Evolutionary conservation across 805 yeast species (phyloP), one percentile per base, ranked within the genome.

Genomic region (Vanderwaltozyma tropicalis): DNA sequence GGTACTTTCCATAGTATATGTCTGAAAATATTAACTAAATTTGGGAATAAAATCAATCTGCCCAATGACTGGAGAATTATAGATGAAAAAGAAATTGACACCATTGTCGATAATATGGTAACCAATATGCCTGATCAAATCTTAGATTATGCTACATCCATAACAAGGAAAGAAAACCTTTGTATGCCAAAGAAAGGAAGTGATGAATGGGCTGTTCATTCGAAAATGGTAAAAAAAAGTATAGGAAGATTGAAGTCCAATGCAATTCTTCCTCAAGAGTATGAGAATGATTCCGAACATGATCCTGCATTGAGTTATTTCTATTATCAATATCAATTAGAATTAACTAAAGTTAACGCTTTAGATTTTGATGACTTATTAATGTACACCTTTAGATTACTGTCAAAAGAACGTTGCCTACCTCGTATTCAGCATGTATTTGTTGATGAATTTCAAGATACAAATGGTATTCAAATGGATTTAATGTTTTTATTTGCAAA

Each of bases 371-470:
- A 89, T 54, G 96, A 87, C 53, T 67, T 92, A 37, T 62, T 92
- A 22, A 50, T 84, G 31, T 58, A 64, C 31, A 69, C 86, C 17
- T 62, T 66, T 41, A 57, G 62, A 13, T 61, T 88, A 10, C 52
- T 88, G 12, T 43, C 61, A 0, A 45, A 57, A 22, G 49, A 52
- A 25, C 62, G 71, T 0, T 70, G 75, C 20, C 59, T 78, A 20
- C 63, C 64, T 3, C 59, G 64, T 35, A 59, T 81, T 3, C 64
- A 74, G 44, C 92, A 86, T 49, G 86, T 87, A 0, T 63, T 89
- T 15, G 85, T 92, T 6, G 98, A 89, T 61, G 98, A 89, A 59
- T 89, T 87, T 50, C 97, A 89, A 61, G 98, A 92, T 50, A 87
- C 96, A 0, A 85, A 82, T 48, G 66, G 66, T 26, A 67, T 86